Base-by-base conservation (phyloP, 208 protist species). In the Leishmania turanica region DNA sequence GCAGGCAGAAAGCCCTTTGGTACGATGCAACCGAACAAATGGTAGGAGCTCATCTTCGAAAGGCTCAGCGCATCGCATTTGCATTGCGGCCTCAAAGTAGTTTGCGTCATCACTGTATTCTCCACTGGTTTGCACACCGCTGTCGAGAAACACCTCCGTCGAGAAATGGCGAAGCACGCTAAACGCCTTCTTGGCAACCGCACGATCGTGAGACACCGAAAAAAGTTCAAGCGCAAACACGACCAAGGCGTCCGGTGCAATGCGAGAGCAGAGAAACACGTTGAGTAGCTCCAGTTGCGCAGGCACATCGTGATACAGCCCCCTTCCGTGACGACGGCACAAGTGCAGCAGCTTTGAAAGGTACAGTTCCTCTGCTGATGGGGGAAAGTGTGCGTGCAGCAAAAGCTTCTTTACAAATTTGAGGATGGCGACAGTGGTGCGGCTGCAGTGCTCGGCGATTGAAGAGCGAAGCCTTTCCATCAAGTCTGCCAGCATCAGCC, bases 231-330 rank as follows among this genome's bases (percentile, higher is more conserved):
- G 31, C 0, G 64, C 37, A 34, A 75, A 79, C 19, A 40, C n/a
- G 4, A 76, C 64, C 5, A 74, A 53, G 11, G 72, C 13, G 0
- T 82, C 74, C 0, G 82, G 78, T 34, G 62, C 49, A 15, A 53
- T 13, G 3, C 45, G 24, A 3, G 68, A 42, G 6, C 51, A 53
- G 27, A 27, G 56, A 70, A 86, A 75, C 0, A 86, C 6, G 34
- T 54, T 56, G 24, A 86, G 78, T 3, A 86, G 68, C 19, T 82
- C 82, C 1, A 86, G 66, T 27, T 82, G 82, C 8, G 78, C 77
- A 0, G 78, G 37, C 1, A 51, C 64, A 65, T 86, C 78, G 37
- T 79, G 51, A 27, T 64, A 31, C 8, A 86, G 66, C 0, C 75
- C 77, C 31, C 73, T 86, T 5, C 73, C 82, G 49, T 75, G 76